Conservation (phyloP, 2,329 filamentous ascomycete genomes). For the Botrytis fabae region DNA sequence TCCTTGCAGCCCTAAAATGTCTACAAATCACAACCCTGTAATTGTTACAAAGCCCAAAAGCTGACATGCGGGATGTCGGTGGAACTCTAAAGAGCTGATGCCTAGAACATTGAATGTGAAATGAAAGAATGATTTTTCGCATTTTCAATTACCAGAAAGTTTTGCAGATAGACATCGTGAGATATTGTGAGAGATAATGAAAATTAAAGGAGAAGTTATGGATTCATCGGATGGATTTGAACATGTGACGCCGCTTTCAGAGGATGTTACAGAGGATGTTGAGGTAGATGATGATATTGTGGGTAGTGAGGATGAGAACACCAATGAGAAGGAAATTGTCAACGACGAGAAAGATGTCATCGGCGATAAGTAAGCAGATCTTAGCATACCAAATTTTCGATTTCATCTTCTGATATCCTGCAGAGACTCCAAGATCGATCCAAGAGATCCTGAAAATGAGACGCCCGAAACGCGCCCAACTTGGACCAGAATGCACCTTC, state of each 20-base stretch:
- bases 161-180: neutral
- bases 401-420: conserved; percentile 34
- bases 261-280: neutral
- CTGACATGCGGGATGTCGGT: neutral
- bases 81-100: neutral
- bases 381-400: conserved; percentile 40
- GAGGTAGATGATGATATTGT: too few species aligned
- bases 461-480: conserved; percentile 47
- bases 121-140: neutral
- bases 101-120: neutral
- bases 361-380: conserved; percentile 28
- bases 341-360: conserved; percentile 50
- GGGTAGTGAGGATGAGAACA: neutral
- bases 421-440: conserved; percentile 41
- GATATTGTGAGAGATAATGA: neutral
- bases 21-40: neutral
- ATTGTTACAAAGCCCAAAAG: neutral
- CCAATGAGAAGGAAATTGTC: conserved; percentile 39
- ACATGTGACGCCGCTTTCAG: neutral
- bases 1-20: neutral
- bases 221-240: conserved; percentile 2
- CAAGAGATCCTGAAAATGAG: conserved; percentile 47
- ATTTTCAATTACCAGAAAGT: neutral
- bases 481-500: conserved; percentile 63
- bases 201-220: neutral